Base-by-base conservation (phyloP, 352 stramenopile genomes). In the Phytopythium delawarense region DNA sequence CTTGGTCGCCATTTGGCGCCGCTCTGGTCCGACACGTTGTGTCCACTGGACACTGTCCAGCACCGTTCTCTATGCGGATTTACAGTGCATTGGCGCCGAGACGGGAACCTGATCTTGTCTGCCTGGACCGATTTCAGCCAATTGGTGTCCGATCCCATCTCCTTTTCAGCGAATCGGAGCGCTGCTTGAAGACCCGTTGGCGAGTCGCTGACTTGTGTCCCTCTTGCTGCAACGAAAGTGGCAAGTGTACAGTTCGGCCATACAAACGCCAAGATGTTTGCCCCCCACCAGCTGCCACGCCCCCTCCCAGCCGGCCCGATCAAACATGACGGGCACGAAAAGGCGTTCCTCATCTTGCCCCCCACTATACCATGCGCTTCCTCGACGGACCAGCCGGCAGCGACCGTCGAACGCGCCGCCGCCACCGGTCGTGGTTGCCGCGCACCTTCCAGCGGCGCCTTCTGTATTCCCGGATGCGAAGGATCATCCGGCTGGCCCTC, bases 321-420 rank as follows among this genome's bases (percentile, higher is more conserved):
- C 49, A 56, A 40, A 44, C 51, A 42, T 58, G 32, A 12, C 8
- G 49, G 49, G 15, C 49, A 30, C 50, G 53, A 59, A 49, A 46
- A 46, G 53, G n/a, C 54, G 37, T 13, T 30, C 44, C 1, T 50
- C 44, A n/a, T 37, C 30, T 57, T 16, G 51, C 4, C 32, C 9
- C 30, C 32, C n/a, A 57, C 2, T 57, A 57, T 57, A 9, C 51
- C 30, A 12, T 6, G 51, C 49, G 25, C 18, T 16, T 12, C 40
- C 51, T 18, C 32, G 44, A 16, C 34, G 34, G 34, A 39, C 25
- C 25, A 30, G 25, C 25, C 25, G 25, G 25, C 25, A 1, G 25
- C 25, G 25, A 30, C 25, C 25, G 25, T 30, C 25, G 3, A 30
- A 7, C 37, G 37, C 11, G 37, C 37, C 11, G 42, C n/a, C 42